Conservation (phyloP, 2,329 filamentous ascomycete species). For the Coniochaeta prunicola region DNA sequence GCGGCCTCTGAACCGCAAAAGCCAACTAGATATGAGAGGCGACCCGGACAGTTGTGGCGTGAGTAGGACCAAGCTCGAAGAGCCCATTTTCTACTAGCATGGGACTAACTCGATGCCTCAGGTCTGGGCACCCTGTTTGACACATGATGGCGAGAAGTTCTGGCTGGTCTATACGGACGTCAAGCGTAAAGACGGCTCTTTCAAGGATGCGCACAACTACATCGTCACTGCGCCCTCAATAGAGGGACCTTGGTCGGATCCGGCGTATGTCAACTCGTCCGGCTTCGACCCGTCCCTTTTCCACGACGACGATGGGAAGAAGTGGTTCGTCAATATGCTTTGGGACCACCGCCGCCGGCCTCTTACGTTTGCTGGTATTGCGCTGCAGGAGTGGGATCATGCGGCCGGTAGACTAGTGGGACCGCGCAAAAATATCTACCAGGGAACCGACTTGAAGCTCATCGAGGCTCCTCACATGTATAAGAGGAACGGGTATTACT, state of each 20-base stretch:
- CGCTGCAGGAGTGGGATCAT: constrained; percentile 50
- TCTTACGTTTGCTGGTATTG: constrained; percentile 46
- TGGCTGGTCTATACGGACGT: constrained; percentile 61
- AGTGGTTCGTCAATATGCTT: constrained; percentile 52
- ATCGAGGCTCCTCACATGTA: constrained; percentile 54
- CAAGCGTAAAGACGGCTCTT: constrained; percentile 59
- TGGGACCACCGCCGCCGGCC: constrained; percentile 45
- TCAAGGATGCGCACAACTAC: constrained; percentile 59
- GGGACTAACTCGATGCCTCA: background rate
- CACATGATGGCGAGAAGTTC: constrained; percentile 52
- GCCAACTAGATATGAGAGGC: constrained; percentile 50
- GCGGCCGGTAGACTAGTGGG: constrained; percentile 42
- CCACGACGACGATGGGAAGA: constrained; percentile 47
- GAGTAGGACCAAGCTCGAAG: background rate
- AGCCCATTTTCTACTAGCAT: background rate
- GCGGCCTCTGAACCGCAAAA: constrained; percentile 40
- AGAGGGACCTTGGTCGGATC: constrained; percentile 55
- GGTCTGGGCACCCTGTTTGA: constrained; percentile 58
- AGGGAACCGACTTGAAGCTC: constrained; percentile 45
- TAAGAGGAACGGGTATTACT: constrained; percentile 51
- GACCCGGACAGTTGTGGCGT: constrained; percentile 50
- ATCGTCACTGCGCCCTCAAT: constrained; percentile 47
- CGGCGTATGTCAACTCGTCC: constrained; percentile 50
- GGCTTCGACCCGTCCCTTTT: constrained; percentile 57
- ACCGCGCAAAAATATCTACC: constrained; percentile 46